These are phyloP conservation scores for Solanum sitiens DNA, from an alignment of 257 asterid species.

Conservation along the genomic window DNA sequence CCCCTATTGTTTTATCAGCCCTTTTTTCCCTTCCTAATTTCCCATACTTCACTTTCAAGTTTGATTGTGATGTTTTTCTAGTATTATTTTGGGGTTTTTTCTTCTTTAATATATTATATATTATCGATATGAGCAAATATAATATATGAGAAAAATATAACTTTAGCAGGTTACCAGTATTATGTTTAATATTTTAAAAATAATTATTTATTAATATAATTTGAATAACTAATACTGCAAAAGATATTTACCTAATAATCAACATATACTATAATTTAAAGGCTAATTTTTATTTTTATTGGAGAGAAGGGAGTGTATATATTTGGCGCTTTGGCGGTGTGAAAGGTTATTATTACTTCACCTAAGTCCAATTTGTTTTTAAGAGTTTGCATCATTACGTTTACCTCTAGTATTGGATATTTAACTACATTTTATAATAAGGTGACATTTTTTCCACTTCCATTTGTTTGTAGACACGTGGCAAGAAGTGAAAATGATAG, in stretches of 20 bases:
- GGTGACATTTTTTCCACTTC: background rate
- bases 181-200: background rate
- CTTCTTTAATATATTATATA: background rate
- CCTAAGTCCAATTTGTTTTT: background rate
- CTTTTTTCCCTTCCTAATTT: background rate
- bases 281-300: background rate
- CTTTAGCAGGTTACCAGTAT: background rate
- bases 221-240: background rate
- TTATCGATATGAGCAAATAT: background rate
- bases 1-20: background rate
- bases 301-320: background rate
- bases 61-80: background rate
- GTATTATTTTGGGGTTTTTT: too few relatives aligned
- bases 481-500: background rate
- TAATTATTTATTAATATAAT: background rate
- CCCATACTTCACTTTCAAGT: slow-evolving; percentile 23
- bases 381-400: background rate
- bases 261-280: background rate
- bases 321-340: background rate
- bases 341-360: background rate
- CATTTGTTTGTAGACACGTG: background rate
- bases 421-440: background rate
- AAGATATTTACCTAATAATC: background rate
- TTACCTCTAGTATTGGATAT: background rate
- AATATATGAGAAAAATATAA: background rate